These are phyloP conservation scores for Termitomyces sp. DNA, from an alignment of 768 basidiomycete genomes.

Conservation along the genomic window DNA sequence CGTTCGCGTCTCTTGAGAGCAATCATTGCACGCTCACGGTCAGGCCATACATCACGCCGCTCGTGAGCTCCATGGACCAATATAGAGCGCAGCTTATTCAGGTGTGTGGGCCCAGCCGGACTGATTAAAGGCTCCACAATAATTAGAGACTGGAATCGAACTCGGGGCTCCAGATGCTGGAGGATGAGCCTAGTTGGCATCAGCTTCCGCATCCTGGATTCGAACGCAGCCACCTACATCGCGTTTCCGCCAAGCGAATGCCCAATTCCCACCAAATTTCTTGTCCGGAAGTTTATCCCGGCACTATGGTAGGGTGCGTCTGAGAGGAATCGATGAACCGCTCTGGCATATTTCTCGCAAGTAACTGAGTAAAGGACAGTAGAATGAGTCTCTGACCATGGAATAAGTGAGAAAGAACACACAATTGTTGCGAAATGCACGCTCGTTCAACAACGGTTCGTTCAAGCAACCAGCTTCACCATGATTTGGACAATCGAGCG, in stretches of 20 bases:
- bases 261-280: constrained; percentile 61
- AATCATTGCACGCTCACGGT: constrained; percentile 37
- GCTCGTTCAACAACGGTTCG: constrained; percentile 39
- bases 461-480: constrained; percentile 61
- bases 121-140: constrained; percentile 67
- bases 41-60: constrained; percentile 53
- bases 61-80: constrained; percentile 49
- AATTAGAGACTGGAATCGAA: constrained; percentile 51
- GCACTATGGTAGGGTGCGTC: constrained; percentile 37
- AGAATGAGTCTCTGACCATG: constrained; percentile 3
- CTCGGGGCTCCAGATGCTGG: constrained; percentile 42
- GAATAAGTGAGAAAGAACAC: constrained; percentile 17
- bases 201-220: not conserved
- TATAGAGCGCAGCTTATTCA: constrained; percentile 36
- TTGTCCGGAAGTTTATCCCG: constrained; percentile 43
- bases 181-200: constrained; percentile 45
- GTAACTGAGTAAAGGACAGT: constrained; percentile 41
- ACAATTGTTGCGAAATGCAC: constrained; percentile 49
- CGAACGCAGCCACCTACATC: constrained; percentile 42
- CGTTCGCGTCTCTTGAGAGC: constrained; percentile 34
- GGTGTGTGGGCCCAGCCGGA: constrained; percentile 42
- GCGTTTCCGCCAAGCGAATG: constrained; percentile 69
- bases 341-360: constrained; percentile 62
- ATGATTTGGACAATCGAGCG: constrained; percentile 73
- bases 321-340: constrained; percentile 55